A percentile compares a stretch with the other conserved stretches of the same genome.
Evolutionary conservation across 768 basidiomycete species (phyloP).

Genomic region (Tubosaeta sp.): DNA sequence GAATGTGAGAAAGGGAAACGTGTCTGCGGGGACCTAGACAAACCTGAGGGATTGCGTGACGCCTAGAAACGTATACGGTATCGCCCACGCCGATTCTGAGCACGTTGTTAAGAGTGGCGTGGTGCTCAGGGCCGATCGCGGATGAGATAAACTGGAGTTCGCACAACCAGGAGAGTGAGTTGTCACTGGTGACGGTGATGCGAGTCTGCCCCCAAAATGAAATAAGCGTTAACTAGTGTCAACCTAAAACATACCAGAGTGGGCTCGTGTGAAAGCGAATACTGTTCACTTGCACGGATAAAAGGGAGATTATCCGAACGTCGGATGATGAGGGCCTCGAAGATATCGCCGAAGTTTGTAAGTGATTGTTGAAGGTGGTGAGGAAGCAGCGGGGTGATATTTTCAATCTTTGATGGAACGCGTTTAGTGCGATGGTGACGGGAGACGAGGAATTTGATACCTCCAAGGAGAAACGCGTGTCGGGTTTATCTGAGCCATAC

Average conservation of each 20-base stretch:
- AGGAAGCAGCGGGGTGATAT: conserved; percentile 31
- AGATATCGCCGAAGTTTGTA: conserved; percentile 21
- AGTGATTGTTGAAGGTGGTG: conserved; percentile 22
- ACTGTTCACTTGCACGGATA: conserved; percentile 25
- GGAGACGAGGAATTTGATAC: conserved; percentile 38
- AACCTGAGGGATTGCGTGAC: conserved; percentile 52
- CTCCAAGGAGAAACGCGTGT: conserved; percentile 84
- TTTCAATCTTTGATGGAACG: conserved; percentile 28
- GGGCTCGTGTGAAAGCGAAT: conserved; percentile 17
- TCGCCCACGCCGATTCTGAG: conserved; percentile 47
- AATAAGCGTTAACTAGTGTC: not conserved
- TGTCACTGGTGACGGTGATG: conserved; percentile 45
- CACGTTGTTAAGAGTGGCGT: conserved; percentile 34
- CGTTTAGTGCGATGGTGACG: conserved; percentile 8
- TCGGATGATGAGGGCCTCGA: conserved; percentile 35
- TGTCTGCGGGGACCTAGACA: conserved; percentile 13
- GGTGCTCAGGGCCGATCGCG: conserved; percentile 23
- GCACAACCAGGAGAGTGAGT: conserved; percentile 44
- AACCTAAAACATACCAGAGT: conserved; percentile 21
- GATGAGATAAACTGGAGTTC: conserved; percentile 31
- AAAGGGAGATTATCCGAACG: conserved; percentile 22
- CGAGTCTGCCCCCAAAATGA: conserved; percentile 40
- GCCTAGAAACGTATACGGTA: conserved; percentile 55
- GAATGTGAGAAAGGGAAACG: conserved; percentile 18
- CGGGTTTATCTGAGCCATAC: conserved; percentile 96